Conservation (phyloP, 805 yeast species). For the Clavispora vitiphila region DNA sequence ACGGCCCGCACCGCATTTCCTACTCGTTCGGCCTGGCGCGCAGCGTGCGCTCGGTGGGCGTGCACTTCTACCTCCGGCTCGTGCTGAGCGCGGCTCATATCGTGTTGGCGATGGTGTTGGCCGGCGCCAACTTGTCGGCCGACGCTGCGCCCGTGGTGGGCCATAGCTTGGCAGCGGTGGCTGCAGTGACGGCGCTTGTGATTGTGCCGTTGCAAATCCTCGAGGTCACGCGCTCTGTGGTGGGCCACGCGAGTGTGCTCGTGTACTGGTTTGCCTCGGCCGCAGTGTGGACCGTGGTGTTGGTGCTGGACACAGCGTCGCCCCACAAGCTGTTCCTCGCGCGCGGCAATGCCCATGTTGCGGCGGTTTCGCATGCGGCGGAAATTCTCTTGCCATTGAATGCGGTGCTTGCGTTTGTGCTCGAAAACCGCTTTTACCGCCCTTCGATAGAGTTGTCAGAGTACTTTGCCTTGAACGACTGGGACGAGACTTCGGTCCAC, state of each 20-base stretch:
- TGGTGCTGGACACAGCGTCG: conserved; percentile 19
- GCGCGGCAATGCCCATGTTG: conserved; percentile 3
- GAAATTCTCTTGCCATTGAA: conserved; percentile 12
- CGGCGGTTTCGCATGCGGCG: conserved; percentile 10
- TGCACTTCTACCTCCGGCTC: conserved; percentile 10
- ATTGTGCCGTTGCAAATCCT: conserved; percentile 20
- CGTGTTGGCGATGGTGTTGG: neutral
- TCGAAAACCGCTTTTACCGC: conserved; percentile 17
- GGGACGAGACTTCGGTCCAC: conserved; percentile 19
- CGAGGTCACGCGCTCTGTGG: conserved; percentile 19
- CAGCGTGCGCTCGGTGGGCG: conserved; percentile 12
- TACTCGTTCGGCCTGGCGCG: conserved; percentile 21
- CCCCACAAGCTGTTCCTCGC: conserved; percentile 13
- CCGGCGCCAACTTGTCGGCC: neutral
- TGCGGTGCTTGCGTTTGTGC: conserved; percentile 10
- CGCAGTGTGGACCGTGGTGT: conserved; percentile 7
- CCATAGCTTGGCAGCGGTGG: conserved; percentile 7
- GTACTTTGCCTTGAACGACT: conserved; percentile 20
- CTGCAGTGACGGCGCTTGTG: conserved; percentile 6
- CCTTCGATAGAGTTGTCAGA: conserved; percentile 19
- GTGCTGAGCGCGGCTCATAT: neutral
- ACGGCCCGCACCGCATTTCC: conserved; percentile 18
- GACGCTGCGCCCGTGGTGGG: conserved; percentile 1
- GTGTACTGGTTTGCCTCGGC: conserved; percentile 19
- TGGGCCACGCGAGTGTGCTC: conserved; percentile 20